A percentile compares a stretch with the other conserved stretches of the same genome.
Evolutionary conservation across 805 yeast species (phyloP).

Genomic region (Cyberlindnera nakhonratchasimensis): DNA sequence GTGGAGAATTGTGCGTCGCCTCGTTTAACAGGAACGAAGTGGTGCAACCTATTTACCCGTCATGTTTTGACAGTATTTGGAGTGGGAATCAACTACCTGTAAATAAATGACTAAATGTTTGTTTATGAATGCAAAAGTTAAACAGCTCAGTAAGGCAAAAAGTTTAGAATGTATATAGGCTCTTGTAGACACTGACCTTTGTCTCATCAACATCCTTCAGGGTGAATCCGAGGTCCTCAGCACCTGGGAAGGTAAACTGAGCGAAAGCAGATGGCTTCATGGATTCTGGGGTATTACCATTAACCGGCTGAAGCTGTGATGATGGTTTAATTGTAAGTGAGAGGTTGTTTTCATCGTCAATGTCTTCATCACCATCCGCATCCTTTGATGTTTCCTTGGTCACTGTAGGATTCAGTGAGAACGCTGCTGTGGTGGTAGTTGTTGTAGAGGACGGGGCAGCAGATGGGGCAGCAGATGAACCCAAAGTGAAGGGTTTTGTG

Average conservation of each 20-base stretch:
- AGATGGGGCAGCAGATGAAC: too few species aligned
- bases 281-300: background rate
- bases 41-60: too few species aligned
- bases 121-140: background rate
- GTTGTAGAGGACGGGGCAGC: constrained; percentile 6
- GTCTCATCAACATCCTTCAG: constrained; percentile 20
- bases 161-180: constrained; percentile 13
- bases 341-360: constrained; percentile 1
- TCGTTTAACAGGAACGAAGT: too few species aligned
- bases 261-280: constrained; percentile 5
- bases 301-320: background rate
- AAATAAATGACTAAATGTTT: too few species aligned
- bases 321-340: constrained; percentile 4
- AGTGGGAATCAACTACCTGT: too few species aligned
- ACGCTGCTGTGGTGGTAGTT: background rate
- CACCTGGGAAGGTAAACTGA: constrained; percentile 22
- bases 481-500: constrained; percentile 1
- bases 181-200: constrained; percentile 14
- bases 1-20: too few species aligned
- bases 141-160: too few species aligned
- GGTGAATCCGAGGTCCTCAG: constrained; percentile 14
- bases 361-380: constrained; percentile 5
- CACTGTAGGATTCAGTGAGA: background rate
- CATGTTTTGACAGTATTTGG: too few species aligned
- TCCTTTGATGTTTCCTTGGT: constrained; percentile 1